Conservation (phyloP, 2,329 filamentous ascomycete genomes). For the Fusarium musae region DNA sequence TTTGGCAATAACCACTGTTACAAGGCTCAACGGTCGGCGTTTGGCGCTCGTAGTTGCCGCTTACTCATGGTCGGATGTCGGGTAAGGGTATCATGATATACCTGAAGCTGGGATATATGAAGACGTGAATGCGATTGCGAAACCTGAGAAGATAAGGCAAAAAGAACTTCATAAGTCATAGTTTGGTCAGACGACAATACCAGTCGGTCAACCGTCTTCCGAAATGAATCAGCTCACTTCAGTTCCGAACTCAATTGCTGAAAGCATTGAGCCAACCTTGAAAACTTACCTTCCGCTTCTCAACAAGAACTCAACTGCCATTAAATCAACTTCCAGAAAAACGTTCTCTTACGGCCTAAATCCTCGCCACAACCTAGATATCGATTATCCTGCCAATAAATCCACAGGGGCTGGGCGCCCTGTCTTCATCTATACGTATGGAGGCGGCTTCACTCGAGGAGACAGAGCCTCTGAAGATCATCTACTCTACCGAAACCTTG, state of each 20-base stretch:
- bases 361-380: neutral
- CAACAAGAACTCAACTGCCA: neutral
- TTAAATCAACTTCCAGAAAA: neutral
- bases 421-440: neutral
- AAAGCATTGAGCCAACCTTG: neutral
- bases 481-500: neutral
- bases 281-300: neutral
- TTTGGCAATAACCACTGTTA: neutral
- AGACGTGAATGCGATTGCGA: neutral
- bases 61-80: neutral
- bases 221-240: neutral
- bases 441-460: neutral
- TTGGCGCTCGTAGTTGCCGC: neutral
- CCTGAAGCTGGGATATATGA: neutral
- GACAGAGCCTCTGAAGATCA: neutral
- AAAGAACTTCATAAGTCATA: neutral
- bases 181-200: neutral
- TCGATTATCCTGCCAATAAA: neutral
- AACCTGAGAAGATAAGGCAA: rapidly evolving
- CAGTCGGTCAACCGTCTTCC: rapidly evolving
- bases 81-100: neutral
- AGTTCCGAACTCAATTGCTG: neutral
- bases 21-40: neutral
- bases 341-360: neutral
- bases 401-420: neutral